Percentiles rank a stretch among this genome's conserved stretches.
These are phyloP conservation scores for Polyporus arcularius DNA, from an alignment of 768 basidiomycete species.

Conservation along the genomic window DNA sequence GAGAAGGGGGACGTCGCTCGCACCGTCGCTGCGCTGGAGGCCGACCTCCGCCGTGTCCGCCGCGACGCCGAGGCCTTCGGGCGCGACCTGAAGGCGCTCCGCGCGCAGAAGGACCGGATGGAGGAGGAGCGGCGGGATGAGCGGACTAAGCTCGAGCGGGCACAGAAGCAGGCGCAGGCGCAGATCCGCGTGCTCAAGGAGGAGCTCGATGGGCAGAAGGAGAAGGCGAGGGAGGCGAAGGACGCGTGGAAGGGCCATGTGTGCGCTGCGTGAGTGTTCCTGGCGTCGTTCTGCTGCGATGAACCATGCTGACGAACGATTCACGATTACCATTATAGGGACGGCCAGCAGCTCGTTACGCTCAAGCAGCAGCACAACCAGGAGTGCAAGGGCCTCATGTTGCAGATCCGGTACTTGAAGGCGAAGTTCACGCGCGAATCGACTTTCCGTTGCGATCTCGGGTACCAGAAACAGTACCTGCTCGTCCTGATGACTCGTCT, in stretches of 20 bases:
- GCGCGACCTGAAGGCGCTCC: constrained; percentile 68
- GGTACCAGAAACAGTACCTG: constrained; percentile 89
- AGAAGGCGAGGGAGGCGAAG: constrained; percentile 46
- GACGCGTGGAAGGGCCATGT: constrained; percentile 57
- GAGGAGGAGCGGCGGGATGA: constrained; percentile 49
- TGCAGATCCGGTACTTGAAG: constrained; percentile 91
- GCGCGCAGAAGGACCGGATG: constrained; percentile 65
- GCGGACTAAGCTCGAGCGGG: constrained; percentile 50
- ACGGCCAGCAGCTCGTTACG: constrained; percentile 52
- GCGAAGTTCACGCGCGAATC: constrained; percentile 88
- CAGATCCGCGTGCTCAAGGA: constrained; percentile 69
- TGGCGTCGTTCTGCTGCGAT: background rate
- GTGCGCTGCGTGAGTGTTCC: constrained; percentile 54
- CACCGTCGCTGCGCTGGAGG: constrained; percentile 68
- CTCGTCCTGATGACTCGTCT: constrained; percentile 68
- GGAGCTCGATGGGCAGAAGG: constrained; percentile 58
- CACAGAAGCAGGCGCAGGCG: constrained; percentile 66
- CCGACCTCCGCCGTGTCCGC: constrained; percentile 74
- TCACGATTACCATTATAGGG: constrained; percentile 36
- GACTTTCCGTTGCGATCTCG: constrained; percentile 70
- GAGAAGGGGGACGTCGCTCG: constrained; percentile 68
- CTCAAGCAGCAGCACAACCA: constrained; percentile 72
- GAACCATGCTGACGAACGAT: background rate
- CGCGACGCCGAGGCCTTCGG: constrained; percentile 79
- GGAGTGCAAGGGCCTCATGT: constrained; percentile 88